Percentiles rank a stretch among this genome's conserved stretches.
phyloP scores from a whole-genome alignment of 805 yeast genomes.

The Starmerella gropengiesseri region DNA sequence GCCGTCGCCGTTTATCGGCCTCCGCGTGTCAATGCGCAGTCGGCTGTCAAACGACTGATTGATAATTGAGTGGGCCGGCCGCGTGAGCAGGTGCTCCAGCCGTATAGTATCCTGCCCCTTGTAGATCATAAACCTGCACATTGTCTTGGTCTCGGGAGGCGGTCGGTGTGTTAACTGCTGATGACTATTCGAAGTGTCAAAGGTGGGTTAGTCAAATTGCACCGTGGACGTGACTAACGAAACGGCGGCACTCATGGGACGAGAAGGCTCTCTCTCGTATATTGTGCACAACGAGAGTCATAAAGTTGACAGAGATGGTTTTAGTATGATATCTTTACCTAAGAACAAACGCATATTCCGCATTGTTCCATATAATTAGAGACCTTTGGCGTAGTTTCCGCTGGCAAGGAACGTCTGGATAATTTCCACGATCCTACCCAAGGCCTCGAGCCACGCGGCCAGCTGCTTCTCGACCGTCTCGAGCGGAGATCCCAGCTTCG shows the following conservation, averaged over 20 bases:
- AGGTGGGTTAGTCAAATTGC: too few species aligned
- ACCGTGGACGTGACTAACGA: too few species aligned
- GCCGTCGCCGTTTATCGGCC: slow-evolving; percentile 97
- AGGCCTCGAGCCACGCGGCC: slow-evolving; percentile 60
- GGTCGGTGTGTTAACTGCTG: background rate
- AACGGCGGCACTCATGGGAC: too few species aligned
- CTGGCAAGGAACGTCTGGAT: slow-evolving; percentile 64
- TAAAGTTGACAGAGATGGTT: too few species aligned
- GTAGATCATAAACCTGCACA: slow-evolving; percentile 90
- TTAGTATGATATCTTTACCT: background rate
- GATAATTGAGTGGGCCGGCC: slow-evolving; percentile 95
- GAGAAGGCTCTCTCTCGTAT: too few species aligned
- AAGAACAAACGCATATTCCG: background rate
- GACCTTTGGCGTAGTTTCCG: slow-evolving; percentile 83
- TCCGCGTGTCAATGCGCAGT: slow-evolving; percentile 69
- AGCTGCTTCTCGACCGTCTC: slow-evolving; percentile 56
- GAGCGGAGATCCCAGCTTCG: slow-evolving; percentile 52
- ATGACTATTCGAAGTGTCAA: too few species aligned
- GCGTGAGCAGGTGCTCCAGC: slow-evolving; percentile 73
- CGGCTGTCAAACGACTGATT: slow-evolving; percentile 91
- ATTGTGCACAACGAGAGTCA: too few species aligned
- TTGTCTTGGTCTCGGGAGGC: slow-evolving; percentile 24
- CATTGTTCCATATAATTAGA: slow-evolving; percentile 32
- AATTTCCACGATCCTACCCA: slow-evolving; percentile 60
- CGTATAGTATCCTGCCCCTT: slow-evolving; percentile 84